Percentiles rank a stretch among this genome's conserved stretches.
Evolutionary conservation across 2,329 filamentous ascomycete species (phyloP).

Genomic region (Hypoxylon sp.): DNA sequence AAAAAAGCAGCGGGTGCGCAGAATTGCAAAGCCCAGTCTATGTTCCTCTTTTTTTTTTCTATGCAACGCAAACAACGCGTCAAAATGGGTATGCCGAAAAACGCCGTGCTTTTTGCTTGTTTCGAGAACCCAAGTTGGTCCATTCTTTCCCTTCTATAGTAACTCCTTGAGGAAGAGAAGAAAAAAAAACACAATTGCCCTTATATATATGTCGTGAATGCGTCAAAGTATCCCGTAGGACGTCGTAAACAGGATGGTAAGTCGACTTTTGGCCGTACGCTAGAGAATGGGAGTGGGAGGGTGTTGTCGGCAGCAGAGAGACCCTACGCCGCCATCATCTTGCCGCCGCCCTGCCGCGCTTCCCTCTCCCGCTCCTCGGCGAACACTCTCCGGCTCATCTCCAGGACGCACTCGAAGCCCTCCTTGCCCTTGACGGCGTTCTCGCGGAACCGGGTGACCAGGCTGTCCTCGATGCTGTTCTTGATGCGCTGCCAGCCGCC

Average conservation of each 20-base stretch:
- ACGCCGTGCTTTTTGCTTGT: slow-evolving; percentile 51
- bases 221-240: slow-evolving; percentile 23
- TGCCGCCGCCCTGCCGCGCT: slow-evolving; percentile 49
- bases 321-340: slow-evolving; percentile 48
- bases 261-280: no score
- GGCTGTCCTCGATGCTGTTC: slow-evolving; percentile 93
- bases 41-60: slow-evolving; percentile 36
- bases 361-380: slow-evolving; percentile 84
- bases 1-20: slow-evolving; percentile 8
- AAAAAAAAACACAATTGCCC: slow-evolving; percentile 27
- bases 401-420: slow-evolving; percentile 93
- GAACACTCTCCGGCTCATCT: slow-evolving; percentile 92
- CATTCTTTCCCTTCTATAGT: slow-evolving; percentile 25
- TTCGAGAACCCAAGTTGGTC: slow-evolving; percentile 24
- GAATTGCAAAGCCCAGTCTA: slow-evolving; percentile 27
- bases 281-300: no score
- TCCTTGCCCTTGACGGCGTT: slow-evolving; percentile 92
- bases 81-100: slow-evolving; percentile 49
- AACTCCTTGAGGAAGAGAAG: no score
- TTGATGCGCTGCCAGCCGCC: slow-evolving; percentile 98
- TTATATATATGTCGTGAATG: slow-evolving; percentile 32
- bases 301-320: neutral
- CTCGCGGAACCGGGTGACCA: slow-evolving; percentile 88
- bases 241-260: slow-evolving; percentile 13
- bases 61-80: slow-evolving; percentile 33